Percentiles rank a stretch among this genome's conserved stretches.
Conservation (phyloP, 495 filamentous ascomycete species). For the Penicillium diatomitis region DNA sequence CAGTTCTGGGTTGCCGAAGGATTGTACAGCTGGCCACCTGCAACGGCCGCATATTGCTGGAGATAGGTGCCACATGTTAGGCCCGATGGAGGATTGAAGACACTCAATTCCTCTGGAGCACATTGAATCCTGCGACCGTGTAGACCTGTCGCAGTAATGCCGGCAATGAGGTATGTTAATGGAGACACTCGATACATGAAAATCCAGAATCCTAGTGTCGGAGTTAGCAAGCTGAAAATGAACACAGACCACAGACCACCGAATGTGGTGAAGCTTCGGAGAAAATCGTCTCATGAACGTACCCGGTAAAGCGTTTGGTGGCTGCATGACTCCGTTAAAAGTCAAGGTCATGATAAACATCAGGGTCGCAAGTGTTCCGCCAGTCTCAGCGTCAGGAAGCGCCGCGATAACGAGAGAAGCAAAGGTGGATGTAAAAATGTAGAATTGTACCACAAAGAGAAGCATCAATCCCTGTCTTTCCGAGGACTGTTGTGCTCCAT, state of each 20-base stretch:
- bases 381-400: conserved; percentile 45
- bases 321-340: conserved; percentile 54
- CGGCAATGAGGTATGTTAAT: conserved; percentile 49
- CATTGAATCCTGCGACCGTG: conserved; percentile 36
- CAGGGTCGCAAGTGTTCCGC: conserved; percentile 47
- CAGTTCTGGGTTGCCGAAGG: conserved; percentile 31
- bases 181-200: conserved; percentile 50
- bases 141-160: conserved; percentile 40
- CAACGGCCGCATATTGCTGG: conserved; percentile 19
- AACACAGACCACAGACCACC: too few species aligned
- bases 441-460: conserved; percentile 51
- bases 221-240: not conserved
- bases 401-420: conserved; percentile 46
- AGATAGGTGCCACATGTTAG: conserved; percentile 43
- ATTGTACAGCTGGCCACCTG: conserved; percentile 37
- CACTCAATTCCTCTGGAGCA: conserved; percentile 36
- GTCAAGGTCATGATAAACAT: conserved; percentile 52
- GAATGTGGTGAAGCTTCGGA: too few species aligned
- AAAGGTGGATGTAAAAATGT: conserved; percentile 63
- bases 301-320: conserved; percentile 32
- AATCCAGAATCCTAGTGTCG: conserved; percentile 43
- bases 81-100: conserved; percentile 42
- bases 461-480: conserved; percentile 40
- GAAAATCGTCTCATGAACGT: not conserved
- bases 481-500: conserved; percentile 28